Conservation (phyloP, 306 rosid genomes). For the Coriaria nepalensis region DNA sequence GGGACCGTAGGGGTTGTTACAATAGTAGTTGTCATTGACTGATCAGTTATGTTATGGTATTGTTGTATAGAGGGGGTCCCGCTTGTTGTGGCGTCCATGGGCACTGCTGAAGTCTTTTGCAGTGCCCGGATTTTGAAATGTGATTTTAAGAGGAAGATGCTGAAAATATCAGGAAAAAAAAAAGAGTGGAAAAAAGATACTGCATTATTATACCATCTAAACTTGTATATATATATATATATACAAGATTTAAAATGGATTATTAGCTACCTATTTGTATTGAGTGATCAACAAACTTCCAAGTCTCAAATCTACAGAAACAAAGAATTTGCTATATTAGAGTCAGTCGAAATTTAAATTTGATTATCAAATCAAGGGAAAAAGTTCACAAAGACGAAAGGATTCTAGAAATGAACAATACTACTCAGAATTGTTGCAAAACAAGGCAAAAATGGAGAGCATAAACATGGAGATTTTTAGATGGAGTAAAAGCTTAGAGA, state of each 20-base stretch:
- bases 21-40: constrained; percentile 58
- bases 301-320: constrained; percentile 80
- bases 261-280: constrained; percentile 23
- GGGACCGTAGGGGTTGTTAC: constrained; percentile 29
- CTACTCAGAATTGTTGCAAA: constrained; percentile 11
- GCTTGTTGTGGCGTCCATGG: constrained; percentile 94
- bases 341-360: constrained; percentile 11
- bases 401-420: background rate
- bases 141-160: constrained; percentile 36
- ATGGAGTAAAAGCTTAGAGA: constrained; percentile 26
- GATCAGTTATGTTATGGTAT: constrained; percentile 79
- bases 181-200: constrained; percentile 42
- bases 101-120: constrained; percentile 60
- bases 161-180: constrained; percentile 28
- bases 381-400: background rate
- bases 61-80: constrained; percentile 64
- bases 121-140: constrained; percentile 48
- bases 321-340: constrained; percentile 41
- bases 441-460: constrained; percentile 5
- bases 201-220: constrained; percentile 15
- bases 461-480: too few relatives aligned
- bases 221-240: background rate
- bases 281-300: constrained; percentile 68
- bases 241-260: background rate
- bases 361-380: background rate